A percentile compares a stretch with the other conserved stretches of the same genome.
These are phyloP conservation scores for bread wheat (Triticum aestivum) DNA, from an alignment of 176 grass and related monocot species.

Conservation along the genomic window DNA sequence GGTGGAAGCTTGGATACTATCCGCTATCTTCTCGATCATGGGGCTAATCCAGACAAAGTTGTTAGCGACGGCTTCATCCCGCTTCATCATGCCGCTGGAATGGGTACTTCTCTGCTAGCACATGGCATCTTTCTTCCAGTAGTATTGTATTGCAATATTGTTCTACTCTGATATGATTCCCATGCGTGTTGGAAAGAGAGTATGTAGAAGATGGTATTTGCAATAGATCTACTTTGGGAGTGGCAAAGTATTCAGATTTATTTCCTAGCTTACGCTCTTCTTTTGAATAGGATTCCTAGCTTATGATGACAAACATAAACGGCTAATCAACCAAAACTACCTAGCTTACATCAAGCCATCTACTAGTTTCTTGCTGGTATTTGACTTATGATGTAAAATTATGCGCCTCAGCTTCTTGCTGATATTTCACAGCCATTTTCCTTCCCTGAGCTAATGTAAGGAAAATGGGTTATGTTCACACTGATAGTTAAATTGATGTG, in stretches of 20 bases:
- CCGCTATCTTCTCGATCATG: not conserved
- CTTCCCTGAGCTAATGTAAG: not conserved
- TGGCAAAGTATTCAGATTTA: not conserved
- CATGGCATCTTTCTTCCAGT: not conserved
- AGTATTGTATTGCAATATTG: not conserved
- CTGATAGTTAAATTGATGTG: not conserved
- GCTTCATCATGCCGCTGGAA: not conserved
- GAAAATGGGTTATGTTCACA: not conserved
- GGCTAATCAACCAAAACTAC: not conserved
- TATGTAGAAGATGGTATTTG: not conserved
- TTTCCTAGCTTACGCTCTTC: not conserved
- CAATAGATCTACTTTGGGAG: not conserved
- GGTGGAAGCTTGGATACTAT: not conserved
- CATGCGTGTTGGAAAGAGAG: not conserved
- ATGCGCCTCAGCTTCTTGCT: not conserved
- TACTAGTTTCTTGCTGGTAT: not conserved
- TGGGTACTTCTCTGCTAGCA: not conserved
- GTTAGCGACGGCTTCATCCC: not conserved
- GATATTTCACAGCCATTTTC: not conserved
- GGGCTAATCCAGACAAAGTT: not conserved
- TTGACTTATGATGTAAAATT: no score
- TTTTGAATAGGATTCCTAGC: not conserved
- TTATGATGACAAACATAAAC: not conserved
- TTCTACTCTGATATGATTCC: not conserved
- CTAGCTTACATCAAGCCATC: not conserved